Evolutionary conservation across 2,329 filamentous ascomycete species (phyloP).

Genomic region (Beauveria medogensis): DNA sequence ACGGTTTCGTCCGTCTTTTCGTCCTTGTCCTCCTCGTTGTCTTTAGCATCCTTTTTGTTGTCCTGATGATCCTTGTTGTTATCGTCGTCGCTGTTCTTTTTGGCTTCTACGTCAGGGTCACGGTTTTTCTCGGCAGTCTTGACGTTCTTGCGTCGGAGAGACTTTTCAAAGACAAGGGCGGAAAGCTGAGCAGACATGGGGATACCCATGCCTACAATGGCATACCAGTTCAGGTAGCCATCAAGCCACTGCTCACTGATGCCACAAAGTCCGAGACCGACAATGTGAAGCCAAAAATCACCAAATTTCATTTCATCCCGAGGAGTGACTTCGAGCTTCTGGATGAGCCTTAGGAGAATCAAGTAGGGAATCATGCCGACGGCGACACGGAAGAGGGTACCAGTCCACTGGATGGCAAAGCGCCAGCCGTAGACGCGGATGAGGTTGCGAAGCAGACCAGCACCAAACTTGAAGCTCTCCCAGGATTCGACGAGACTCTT

Average conservation of each 20-base stretch:
- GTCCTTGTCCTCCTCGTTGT: conserved; percentile 40
- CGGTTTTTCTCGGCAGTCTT: conserved; percentile 48
- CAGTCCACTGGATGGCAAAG: conserved; percentile 49
- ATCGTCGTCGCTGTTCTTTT: conserved; percentile 17
- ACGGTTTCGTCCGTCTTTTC: conserved; percentile 29
- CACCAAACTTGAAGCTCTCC: conserved; percentile 36
- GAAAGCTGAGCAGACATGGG: conserved; percentile 63
- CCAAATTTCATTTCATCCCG: conserved; percentile 35
- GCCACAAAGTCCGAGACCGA: conserved; percentile 53
- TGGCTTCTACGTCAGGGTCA: conserved; percentile 22
- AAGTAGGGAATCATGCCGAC: conserved; percentile 65
- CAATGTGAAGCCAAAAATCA: conserved; percentile 60
- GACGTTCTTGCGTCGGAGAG: conserved; percentile 68
- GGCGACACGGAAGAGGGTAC: conserved; percentile 46
- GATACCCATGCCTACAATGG: conserved; percentile 53
- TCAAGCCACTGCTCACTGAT: conserved; percentile 54
- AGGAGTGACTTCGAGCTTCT: conserved; percentile 50
- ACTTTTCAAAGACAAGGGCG: conserved; percentile 67
- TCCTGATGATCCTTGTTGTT: conserved; percentile 30
- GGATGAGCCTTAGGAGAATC: conserved; percentile 57
- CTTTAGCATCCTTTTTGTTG: conserved; percentile 28
- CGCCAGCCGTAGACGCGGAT: conserved; percentile 47
- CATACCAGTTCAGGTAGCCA: conserved; percentile 58
- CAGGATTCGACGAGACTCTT: conserved; percentile 42
- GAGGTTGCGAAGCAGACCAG: conserved; percentile 53